Conservation (phyloP, 345 rosid genomes). For the Hibiscus trionum region DNA sequence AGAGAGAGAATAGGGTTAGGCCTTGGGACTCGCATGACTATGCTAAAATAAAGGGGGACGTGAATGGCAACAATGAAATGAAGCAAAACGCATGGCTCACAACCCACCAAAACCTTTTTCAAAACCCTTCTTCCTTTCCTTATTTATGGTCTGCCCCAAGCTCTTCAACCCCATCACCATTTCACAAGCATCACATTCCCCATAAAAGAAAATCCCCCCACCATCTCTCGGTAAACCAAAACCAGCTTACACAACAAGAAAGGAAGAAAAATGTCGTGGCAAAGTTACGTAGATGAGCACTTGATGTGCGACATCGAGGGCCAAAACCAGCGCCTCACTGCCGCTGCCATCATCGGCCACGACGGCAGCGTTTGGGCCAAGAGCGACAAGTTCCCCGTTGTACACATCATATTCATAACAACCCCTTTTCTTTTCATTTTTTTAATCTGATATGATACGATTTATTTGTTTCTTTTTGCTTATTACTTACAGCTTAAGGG, state of each 20-base stretch:
- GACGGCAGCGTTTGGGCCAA: constrained; percentile 90
- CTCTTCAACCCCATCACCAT: not conserved
- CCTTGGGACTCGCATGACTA: no score
- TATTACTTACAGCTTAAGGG: not conserved
- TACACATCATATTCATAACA: not conserved
- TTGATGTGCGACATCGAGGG: constrained; percentile 82
- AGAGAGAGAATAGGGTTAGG: no score
- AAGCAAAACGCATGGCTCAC: not conserved
- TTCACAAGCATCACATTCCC: not conserved
- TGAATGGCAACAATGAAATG: no score
- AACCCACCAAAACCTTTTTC: not conserved
- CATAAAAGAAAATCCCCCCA: not conserved
- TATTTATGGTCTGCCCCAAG: not conserved
- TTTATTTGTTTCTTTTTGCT: not conserved
- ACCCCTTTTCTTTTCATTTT: not conserved
- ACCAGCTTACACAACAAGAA: not conserved
- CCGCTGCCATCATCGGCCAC: constrained; percentile 73
- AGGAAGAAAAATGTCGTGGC: constrained; percentile 69
- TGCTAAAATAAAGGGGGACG: no score
- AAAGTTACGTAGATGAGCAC: constrained; percentile 76
- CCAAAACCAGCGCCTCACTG: constrained; percentile 46
- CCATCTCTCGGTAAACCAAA: not conserved
- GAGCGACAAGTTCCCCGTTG: constrained; percentile 62
- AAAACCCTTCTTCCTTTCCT: not conserved
- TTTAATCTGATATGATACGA: not conserved